Conservation (phyloP, 2,329 filamentous ascomycete genomes). For the Sporothrix euskadiensis region DNA sequence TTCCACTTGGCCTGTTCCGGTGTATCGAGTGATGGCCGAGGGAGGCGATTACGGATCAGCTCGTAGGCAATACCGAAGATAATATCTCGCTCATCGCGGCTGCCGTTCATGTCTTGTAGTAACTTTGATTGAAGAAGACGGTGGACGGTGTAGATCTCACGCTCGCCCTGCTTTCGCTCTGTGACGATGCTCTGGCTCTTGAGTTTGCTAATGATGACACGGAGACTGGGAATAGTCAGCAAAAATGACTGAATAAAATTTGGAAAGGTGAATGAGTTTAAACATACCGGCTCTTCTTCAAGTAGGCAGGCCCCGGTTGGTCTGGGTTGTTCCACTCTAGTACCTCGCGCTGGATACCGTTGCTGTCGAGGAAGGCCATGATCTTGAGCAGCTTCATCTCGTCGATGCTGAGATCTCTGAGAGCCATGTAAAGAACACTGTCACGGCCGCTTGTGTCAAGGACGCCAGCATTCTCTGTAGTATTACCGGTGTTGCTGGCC, state of each 20-base stretch:
- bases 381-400: conserved; percentile 30
- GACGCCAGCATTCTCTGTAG: neutral
- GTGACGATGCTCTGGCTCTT: conserved; percentile 30
- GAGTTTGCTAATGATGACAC: conserved; percentile 30
- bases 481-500: neutral
- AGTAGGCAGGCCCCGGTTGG: conserved; percentile 25
- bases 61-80: conserved; percentile 29
- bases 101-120: conserved; percentile 27
- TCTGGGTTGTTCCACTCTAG: conserved; percentile 29
- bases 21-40: conserved; percentile 30
- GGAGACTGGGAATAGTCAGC: conserved; percentile 8
- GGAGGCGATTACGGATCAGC: conserved; percentile 30
- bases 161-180: conserved; percentile 23
- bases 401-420: conserved; percentile 28
- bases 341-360: conserved; percentile 29
- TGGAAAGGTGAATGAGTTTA: neutral
- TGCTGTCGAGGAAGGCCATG: conserved; percentile 32
- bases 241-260: neutral
- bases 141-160: conserved; percentile 30
- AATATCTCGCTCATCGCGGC: conserved; percentile 25
- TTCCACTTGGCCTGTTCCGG: conserved; percentile 30
- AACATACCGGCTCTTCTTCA: conserved; percentile 23
- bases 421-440: conserved; percentile 26
- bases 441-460: conserved; percentile 17
- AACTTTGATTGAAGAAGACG: conserved; percentile 28